Conservation (phyloP, 768 basidiomycete genomes). For the Boletus reticulatus region DNA sequence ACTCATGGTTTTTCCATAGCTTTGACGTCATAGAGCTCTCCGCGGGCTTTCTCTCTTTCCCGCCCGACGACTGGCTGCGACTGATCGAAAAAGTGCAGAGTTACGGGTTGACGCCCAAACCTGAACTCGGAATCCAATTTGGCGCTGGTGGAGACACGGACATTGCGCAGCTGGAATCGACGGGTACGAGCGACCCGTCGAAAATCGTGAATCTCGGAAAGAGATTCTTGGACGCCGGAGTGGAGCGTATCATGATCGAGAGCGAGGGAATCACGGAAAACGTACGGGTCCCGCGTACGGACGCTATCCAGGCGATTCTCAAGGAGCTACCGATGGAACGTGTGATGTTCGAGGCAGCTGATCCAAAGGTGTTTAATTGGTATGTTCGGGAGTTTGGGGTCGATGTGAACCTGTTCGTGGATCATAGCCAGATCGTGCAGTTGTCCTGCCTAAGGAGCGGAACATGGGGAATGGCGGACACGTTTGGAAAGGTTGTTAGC, state of each 20-base stretch:
- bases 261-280: conserved; percentile 49
- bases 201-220: conserved; percentile 38
- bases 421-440: conserved; percentile 46
- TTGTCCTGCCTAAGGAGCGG: conserved; percentile 42
- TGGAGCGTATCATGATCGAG: conserved; percentile 47
- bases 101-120: conserved; percentile 42
- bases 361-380: conserved; percentile 43
- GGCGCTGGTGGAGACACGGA: conserved; percentile 44
- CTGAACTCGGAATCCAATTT: conserved; percentile 45
- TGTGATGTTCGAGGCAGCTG: conserved; percentile 48
- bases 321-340: conserved; percentile 40
- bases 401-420: conserved; percentile 42
- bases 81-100: conserved; percentile 39
- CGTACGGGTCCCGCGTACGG: conserved; percentile 40
- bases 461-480: conserved; percentile 45
- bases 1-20: conserved; percentile 7
- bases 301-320: conserved; percentile 42
- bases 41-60: conserved; percentile 45
- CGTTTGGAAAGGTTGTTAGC: conserved; percentile 43
- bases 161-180: conserved; percentile 37
- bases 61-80: conserved; percentile 41
- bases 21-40: conserved; percentile 47
- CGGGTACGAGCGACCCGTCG: conserved; percentile 29
- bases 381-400: conserved; percentile 45
- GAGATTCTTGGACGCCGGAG: conserved; percentile 40